Evolutionary conservation across 163 green algal genomes (phyloP).

Genomic region (Scenedesmus sp.): DNA sequence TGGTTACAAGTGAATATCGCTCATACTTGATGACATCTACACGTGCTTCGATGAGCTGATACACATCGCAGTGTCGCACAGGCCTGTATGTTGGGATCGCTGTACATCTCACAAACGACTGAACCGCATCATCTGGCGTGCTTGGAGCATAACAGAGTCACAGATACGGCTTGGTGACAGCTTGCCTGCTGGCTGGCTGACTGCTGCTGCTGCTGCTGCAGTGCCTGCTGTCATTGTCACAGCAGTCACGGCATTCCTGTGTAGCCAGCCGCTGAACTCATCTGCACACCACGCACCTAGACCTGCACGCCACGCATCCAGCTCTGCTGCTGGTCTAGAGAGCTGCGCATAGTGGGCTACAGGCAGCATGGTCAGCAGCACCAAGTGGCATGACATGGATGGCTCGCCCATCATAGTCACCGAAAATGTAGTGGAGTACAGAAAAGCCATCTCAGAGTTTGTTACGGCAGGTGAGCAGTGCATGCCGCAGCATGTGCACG

Average conservation of each 20-base stretch:
- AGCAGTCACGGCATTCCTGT: neutral
- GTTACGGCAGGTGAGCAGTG: neutral
- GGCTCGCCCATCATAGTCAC: slow-evolving; percentile 39
- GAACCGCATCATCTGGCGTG: neutral
- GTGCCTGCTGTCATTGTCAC: neutral
- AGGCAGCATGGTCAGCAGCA: slow-evolving; percentile 4
- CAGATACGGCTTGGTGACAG: neutral
- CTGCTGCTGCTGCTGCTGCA: slow-evolving; percentile 5
- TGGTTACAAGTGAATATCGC: no score
- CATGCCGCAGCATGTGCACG: neutral
- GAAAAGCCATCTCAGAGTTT: slow-evolving; percentile 16
- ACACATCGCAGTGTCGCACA: neutral
- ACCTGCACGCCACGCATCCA: neutral
- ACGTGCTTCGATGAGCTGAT: neutral
- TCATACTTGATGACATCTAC: no score
- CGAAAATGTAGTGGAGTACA: slow-evolving; percentile 42
- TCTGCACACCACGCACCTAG: no score
- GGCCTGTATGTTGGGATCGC: neutral
- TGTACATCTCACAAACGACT: neutral
- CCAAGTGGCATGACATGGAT: slow-evolving; percentile 36
- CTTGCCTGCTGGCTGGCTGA: neutral
- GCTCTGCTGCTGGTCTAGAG: neutral
- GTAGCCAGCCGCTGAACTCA: neutral
- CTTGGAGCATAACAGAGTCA: neutral
- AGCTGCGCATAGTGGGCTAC: neutral